These are phyloP conservation scores for Hydrangea macrophylla DNA, from an alignment of 148 eudicot genomes.

Conservation along the genomic window DNA sequence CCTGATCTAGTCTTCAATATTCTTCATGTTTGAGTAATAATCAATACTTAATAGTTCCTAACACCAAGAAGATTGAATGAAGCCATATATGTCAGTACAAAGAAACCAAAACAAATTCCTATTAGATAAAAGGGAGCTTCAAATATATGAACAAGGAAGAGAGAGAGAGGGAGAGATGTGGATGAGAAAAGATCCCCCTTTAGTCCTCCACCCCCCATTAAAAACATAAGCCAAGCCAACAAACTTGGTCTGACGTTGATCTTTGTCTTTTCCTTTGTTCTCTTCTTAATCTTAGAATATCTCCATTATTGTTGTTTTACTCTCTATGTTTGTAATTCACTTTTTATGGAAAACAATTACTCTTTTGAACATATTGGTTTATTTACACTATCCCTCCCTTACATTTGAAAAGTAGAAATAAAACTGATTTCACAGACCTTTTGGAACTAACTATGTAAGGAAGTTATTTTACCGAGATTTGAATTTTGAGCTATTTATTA, in stretches of 20 bases:
- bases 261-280: slow-evolving; percentile 53
- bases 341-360: not conserved
- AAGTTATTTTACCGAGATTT: too few relatives aligned
- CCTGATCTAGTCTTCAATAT: slow-evolving; percentile 3
- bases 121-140: not conserved
- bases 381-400: slow-evolving; percentile 3
- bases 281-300: slow-evolving; percentile 22
- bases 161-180: slow-evolving; percentile 28
- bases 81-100: slow-evolving; percentile 24
- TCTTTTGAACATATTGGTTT: not conserved
- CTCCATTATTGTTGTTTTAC: slow-evolving; percentile 11
- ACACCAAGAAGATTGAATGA: slow-evolving; percentile 23
- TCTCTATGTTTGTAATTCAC: slow-evolving; percentile 4
- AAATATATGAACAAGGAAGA: slow-evolving; percentile 8
- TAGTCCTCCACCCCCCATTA: slow-evolving; percentile 19
- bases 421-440: too few relatives aligned
- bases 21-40: slow-evolving; percentile 19
- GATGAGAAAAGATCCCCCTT: slow-evolving; percentile 34
- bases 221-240: slow-evolving; percentile 31
- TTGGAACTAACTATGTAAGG: slow-evolving; percentile 1
- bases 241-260: slow-evolving; percentile 36
- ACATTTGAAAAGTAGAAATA: not conserved
- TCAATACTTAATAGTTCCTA: slow-evolving; percentile 17
- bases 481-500: too few relatives aligned
- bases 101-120: slow-evolving; percentile 9